Percentiles rank a stretch among this genome's conserved stretches.
These are phyloP conservation scores for Neurospora sp. DNA, from an alignment of 495 filamentous ascomycete genomes.

Conservation along the genomic window DNA sequence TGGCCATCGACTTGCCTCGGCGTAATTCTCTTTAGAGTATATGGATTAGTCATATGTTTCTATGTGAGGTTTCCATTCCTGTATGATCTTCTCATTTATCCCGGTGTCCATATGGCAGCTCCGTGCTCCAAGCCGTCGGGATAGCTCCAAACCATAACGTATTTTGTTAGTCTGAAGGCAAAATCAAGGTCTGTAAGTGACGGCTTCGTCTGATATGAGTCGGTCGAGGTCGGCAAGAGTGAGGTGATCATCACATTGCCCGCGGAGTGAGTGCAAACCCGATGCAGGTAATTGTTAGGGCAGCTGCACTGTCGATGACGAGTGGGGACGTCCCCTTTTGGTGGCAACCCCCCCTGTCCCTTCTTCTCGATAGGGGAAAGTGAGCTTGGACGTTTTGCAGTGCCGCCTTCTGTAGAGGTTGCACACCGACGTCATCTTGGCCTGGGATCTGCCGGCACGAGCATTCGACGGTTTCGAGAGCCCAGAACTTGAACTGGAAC, in stretches of 20 bases:
- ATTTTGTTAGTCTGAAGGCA: not conserved
- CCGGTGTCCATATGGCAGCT: not conserved
- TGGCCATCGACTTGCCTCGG: not conserved
- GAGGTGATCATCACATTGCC: not conserved
- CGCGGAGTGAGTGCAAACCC: not conserved
- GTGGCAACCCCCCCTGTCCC: not conserved
- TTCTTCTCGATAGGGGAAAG: not conserved
- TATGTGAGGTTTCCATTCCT: not conserved
- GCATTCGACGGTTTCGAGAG: not conserved
- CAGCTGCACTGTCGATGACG: not conserved
- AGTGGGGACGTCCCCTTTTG: not conserved
- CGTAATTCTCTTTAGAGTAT: not conserved
- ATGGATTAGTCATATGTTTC: not conserved
- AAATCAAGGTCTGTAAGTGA: not conserved
- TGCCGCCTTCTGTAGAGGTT: slow-evolving; percentile 1
- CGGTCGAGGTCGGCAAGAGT: not conserved
- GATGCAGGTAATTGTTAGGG: not conserved
- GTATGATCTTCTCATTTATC: not conserved
- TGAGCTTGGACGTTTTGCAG: not conserved
- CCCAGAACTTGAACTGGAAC: not conserved
- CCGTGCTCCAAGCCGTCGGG: not conserved
- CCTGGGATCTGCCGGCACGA: not conserved
- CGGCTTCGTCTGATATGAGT: not conserved
- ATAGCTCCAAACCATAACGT: not conserved
- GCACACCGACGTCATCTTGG: slow-evolving; percentile 19